Base-by-base conservation (phyloP, 306 rosid genomes). In the Castanopsis chinensis region DNA sequence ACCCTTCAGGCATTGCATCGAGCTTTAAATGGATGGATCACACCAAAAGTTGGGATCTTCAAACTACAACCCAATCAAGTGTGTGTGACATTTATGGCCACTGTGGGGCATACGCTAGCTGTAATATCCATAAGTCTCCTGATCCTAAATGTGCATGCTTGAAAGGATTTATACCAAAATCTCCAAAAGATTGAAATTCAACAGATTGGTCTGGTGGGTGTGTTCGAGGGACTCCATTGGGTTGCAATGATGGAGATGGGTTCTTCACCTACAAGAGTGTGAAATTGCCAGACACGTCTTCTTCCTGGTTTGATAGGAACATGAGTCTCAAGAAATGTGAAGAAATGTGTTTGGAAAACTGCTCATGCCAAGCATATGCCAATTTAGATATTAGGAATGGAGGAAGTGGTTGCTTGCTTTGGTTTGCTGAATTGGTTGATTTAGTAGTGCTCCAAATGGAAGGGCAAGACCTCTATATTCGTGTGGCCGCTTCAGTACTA, bases 341-440 rank as follows among this genome's bases (percentile, higher is more conserved):
- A 77, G 58, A 35, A 27, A 3, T 11, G 17, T 86, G 90, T 64
- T 30, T 49, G 37, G 37, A 33, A 33, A 33, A 33, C 6, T 33
- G 37, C 37, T 33, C 6, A 33, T 33, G 37, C 37, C 53, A 67
- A 78, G 83, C 87, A 28, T 86, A 77, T 75, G 25, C 85, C n/a
- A 49, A 53, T 65, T 67, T 76, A 14, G 76, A 76, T 45, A 14
- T 73, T 20, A 74, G 71, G 51, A 3, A 68, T 45, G 79, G 82
- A 23, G 80, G 84, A 15, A 78, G 82, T 69, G 89, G 87, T 14
- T 88, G 89, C 73, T 1, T 83, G 35, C 27, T 83, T 68, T 80
- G 89, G 88, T 79, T 76, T 12, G 21, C 49, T 35, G 15, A 65
- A 19, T 37, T 84, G 60, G 25, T 82, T 67, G 89, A 85, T 61